phyloP scores from a whole-genome alignment of 1,284 basidiomycete species.

The Exobasidium cylindrosporum region DNA sequence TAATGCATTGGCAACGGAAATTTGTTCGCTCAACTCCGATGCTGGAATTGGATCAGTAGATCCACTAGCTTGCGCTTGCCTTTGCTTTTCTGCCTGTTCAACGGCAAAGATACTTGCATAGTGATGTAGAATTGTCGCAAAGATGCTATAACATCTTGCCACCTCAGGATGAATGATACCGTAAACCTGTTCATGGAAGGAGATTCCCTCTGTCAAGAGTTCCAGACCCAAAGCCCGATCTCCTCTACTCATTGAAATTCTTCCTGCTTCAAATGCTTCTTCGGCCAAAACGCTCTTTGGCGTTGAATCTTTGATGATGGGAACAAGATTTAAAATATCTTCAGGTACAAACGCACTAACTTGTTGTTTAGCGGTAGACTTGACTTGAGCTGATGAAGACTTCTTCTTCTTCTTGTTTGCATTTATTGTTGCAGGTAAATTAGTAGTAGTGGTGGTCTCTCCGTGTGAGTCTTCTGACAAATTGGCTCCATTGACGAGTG shows the following conservation, averaged over 20 bases:
- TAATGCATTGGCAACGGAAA: constrained; percentile 57
- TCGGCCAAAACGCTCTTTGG: constrained; percentile 60
- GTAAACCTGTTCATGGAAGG: constrained; percentile 63
- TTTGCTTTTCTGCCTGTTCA: constrained; percentile 31
- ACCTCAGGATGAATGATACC: constrained; percentile 63
- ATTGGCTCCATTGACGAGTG: constrained; percentile 16
- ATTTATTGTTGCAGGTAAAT: constrained; percentile 20
- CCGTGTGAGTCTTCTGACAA: constrained; percentile 34
- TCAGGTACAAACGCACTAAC: constrained; percentile 59
- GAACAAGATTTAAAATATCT: constrained; percentile 61
- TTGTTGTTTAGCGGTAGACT: constrained; percentile 24
- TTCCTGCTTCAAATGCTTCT: constrained; percentile 62
- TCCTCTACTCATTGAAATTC: constrained; percentile 59
- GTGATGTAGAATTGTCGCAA: constrained; percentile 58
- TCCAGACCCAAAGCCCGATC: constrained; percentile 60
- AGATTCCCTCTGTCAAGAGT: constrained; percentile 61
- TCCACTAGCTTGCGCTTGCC: constrained; percentile 22
- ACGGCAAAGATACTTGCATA: constrained; percentile 30
- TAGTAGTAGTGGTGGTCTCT: constrained; percentile 45
- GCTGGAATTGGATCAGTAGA: constrained; percentile 28
- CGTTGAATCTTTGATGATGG: constrained; percentile 60
- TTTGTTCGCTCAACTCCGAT: constrained; percentile 50
- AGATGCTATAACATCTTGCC: constrained; percentile 60
- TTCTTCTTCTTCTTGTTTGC: constrained; percentile 30
- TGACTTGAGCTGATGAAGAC: constrained; percentile 20